Evolutionary conservation across 2,329 filamentous ascomycete genomes (phyloP).

Genomic region (Colletotrichum magnum): DNA sequence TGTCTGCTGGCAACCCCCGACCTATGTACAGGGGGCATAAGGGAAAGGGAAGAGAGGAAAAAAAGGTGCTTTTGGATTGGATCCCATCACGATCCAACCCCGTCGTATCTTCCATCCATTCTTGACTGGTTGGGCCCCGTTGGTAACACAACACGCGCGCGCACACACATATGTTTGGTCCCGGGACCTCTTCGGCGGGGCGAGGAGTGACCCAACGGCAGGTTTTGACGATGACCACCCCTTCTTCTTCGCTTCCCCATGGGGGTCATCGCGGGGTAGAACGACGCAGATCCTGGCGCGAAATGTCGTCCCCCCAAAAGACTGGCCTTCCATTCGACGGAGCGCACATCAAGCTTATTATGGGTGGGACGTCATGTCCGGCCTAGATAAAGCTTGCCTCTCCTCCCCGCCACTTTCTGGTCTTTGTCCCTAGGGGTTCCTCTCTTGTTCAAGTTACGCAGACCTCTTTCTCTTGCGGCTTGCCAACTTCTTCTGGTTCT

Average conservation of each 20-base stretch:
- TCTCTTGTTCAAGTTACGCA: conserved; percentile 12
- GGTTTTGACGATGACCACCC: conserved; percentile 33
- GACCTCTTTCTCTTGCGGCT: conserved; percentile 10
- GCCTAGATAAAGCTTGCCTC: conserved; percentile 39
- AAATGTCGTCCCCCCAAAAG: background rate
- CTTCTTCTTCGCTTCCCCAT: conserved; percentile 25
- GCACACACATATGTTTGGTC: too few relatives aligned
- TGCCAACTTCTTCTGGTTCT: background rate
- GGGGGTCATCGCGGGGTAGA: conserved; percentile 38
- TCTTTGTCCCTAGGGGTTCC: background rate
- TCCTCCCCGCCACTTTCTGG: background rate
- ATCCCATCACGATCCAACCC: too few relatives aligned
- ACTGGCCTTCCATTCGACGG: conserved; percentile 17
- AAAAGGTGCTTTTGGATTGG: too few relatives aligned
- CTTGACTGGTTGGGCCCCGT: conserved; percentile 4
- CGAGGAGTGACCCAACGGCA: conserved; percentile 10
- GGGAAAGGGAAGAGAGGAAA: background rate
- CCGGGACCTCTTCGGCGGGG: too few relatives aligned
- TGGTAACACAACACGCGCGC: too few relatives aligned
- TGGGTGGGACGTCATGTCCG: conserved; percentile 25
- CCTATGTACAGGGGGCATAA: conserved; percentile 18
- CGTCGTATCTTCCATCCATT: background rate
- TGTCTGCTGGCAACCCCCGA: conserved; percentile 27
- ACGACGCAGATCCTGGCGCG: conserved; percentile 28
- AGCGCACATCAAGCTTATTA: conserved; percentile 28